A percentile compares a stretch with the other conserved stretches of the same genome.
Conservation (phyloP, 2,329 filamentous ascomycete genomes). For the Dactylonectria estremocensis region DNA sequence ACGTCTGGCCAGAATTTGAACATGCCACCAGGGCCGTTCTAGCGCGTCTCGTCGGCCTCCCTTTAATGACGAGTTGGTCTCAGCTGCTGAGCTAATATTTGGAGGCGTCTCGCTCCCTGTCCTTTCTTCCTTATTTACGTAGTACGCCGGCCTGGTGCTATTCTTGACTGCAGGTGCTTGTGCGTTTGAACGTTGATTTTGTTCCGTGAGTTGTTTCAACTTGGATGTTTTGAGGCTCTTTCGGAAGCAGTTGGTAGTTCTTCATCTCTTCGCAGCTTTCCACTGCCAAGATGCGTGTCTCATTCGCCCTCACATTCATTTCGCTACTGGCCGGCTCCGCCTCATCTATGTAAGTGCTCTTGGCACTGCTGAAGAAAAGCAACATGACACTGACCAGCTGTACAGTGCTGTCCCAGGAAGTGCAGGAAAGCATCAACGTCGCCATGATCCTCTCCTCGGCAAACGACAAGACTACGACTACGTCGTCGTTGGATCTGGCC, state of each 20-base stretch:
- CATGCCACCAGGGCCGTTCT: no score
- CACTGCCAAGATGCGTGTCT: slow-evolving; percentile 34
- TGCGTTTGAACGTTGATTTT: background rate
- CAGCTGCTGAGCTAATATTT: no score
- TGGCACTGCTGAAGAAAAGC: background rate
- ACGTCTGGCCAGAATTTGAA: no score
- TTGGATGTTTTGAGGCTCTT: background rate
- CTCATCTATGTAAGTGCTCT: slow-evolving; percentile 10
- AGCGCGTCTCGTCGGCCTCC: no score
- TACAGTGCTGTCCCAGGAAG: slow-evolving; percentile 14
- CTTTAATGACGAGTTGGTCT: no score
- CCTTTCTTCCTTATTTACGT: background rate
- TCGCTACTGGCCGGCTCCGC: slow-evolving; percentile 34
- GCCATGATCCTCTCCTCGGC: slow-evolving; percentile 13
- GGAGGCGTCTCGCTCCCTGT: no score
- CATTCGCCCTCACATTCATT: slow-evolving; percentile 30
- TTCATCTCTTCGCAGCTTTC: slow-evolving; percentile 8
- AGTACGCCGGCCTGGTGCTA: background rate
- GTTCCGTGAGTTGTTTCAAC: background rate
- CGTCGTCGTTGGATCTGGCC: slow-evolving; percentile 71
- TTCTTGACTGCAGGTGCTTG: background rate
- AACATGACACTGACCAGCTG: background rate
- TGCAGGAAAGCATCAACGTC: background rate
- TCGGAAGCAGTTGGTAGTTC: background rate
- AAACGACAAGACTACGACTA: slow-evolving; percentile 64